Evolutionary conservation across 371 early-diverging fungal genomes (phyloP), one percentile per base, ranked within the genome.

Genomic region (Basidiobolus meristosporus): DNA sequence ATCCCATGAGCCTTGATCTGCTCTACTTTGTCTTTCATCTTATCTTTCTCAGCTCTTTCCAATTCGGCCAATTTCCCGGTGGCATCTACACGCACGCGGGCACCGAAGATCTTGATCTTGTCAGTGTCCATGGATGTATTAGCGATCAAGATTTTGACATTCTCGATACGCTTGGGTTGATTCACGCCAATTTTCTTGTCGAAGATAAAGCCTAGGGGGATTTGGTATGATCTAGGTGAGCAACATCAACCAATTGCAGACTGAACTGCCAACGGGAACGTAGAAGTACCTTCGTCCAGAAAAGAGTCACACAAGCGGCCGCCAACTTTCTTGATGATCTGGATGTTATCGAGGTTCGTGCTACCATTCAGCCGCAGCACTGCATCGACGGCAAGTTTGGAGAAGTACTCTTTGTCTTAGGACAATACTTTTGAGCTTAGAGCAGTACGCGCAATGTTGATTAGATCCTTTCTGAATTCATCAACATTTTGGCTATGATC

Each of bases 101-200:
- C 96, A 45, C 98, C 98, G 63, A 97, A 98, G 40, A 99, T 86
- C 72, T 99, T 99, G 62, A 99, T 90, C 62, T 99, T 99, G 59
- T 99, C 99, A 14, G 96, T 90, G 63, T 99, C 99, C 93, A 99
- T 91, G 38, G 97, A 84, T 45, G 98, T 98, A 59, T 99, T 99
- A 52, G 97, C 98, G 59, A 98, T 76, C 57, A 99, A 66, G 48
- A 99, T 91, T 50, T 79, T 90, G 29, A 93, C 93, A 47, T 95
- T 92, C 66, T 89, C 87, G 42, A 97, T 77, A 39, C 86, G 63
- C 60, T 92, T 93, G 41, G 97, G 91, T 56, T 85, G 88, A 65
- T 96, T 93, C 44, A 93, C 90, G 49, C 92, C 86, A 52, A 95
- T 83, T 71, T 89, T 89, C 68, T 98, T 98, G 71, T 98, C 90